Evolutionary conservation across 23 red algal species (phyloP), one percentile per base, ranked within the genome.

Genomic region (Pyropia yezoensis): DNA sequence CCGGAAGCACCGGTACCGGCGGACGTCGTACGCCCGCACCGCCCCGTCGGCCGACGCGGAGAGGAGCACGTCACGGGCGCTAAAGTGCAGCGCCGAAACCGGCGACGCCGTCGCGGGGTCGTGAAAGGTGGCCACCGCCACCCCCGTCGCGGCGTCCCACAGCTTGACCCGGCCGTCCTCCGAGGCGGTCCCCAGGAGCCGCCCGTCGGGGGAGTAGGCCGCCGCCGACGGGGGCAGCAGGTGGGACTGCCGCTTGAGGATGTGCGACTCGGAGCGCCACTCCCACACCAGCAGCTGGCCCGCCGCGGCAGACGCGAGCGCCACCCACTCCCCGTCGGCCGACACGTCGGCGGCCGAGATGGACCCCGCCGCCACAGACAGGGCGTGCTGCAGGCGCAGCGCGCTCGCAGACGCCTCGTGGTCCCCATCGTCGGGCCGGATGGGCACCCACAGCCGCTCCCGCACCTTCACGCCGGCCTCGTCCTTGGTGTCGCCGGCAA

Each of bases 161-260:
- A 98, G 68, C 62, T 98, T 98, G 13, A 98, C 85, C 17, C 70
- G 76, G 13, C 85, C 94, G 59, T 98, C 94, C 15, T 66, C 79
- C 22, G 75, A 83, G 15, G 80, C 94, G 6, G 85, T 98, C 27
- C 62, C 94, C 59, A 98, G 63, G 3, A 85, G 69, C 2, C 80
- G 73, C 2, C 94, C 94, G 69, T 90, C 76, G 18, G 86, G 94
- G 50, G 80, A 67, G 72, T 83, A 98, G 33, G 85, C 74, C 39
- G 88, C 65, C 50, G 77, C 54, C 51, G 60, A 83, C 29, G 81
- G 66, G n/a, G 70, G 56, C 23, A 87, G 63, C n/a, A 61, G 50
- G 59, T 98, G 94, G 16, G 75, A 68, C 70, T 98, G 83, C 65
- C 91, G 94, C 63, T 98, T 98, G 27, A 98, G 78, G 33, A 98